Percentiles rank a stretch among this genome's conserved stretches.
phyloP scores from a whole-genome alignment of 2,329 filamentous ascomycete species.

The Cercospora sp. region DNA sequence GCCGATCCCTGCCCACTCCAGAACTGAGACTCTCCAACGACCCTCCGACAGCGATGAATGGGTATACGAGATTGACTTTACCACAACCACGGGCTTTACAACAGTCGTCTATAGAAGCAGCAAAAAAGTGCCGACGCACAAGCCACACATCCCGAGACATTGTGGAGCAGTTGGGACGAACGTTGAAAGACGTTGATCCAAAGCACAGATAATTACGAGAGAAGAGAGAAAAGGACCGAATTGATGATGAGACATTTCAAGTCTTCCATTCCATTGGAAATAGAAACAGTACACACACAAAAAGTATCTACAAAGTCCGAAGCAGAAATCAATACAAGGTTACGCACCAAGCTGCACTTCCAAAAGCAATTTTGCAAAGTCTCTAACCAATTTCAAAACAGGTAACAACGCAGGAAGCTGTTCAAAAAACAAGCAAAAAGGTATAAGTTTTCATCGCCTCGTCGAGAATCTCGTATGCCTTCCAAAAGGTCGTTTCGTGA shows the following conservation, averaged over 20 bases:
- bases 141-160: background rate
- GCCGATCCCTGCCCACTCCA: background rate
- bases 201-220: rapidly evolving
- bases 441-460: background rate
- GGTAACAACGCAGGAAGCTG: background rate
- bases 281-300: background rate
- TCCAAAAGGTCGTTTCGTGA: background rate
- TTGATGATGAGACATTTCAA: background rate
- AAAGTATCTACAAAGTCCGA: background rate
- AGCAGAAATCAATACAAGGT: background rate
- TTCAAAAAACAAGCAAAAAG: background rate
- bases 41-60: background rate
- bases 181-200: background rate
- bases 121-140: background rate
- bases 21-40: background rate
- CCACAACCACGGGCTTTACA: background rate
- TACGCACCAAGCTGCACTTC: too few species aligned
- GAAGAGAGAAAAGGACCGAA: background rate
- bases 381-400: background rate
- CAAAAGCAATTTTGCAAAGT: too few species aligned
- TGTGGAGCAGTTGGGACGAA: background rate
- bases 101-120: background rate
- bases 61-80: background rate
- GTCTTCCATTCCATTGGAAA: background rate
- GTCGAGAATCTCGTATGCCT: background rate